A percentile compares a stretch with the other conserved stretches of the same genome.
These are phyloP conservation scores for Aspergillus quadricinctus DNA, from an alignment of 2,329 filamentous ascomycete species.

Conservation along the genomic window DNA sequence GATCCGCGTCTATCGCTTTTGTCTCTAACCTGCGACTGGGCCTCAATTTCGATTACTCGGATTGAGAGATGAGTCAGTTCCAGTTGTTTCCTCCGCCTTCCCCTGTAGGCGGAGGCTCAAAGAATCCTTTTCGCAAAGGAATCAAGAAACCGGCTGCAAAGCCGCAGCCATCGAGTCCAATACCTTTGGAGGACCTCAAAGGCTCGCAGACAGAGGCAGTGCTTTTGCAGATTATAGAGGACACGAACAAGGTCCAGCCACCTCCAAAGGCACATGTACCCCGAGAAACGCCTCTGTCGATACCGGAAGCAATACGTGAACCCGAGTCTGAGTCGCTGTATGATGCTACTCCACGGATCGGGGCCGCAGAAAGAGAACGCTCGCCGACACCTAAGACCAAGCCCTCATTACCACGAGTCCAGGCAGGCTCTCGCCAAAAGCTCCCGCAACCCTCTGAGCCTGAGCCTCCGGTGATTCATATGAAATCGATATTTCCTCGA, in stretches of 20 bases:
- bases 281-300: constrained; percentile 14
- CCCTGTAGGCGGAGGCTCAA: constrained; percentile 23
- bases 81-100: constrained; percentile 39
- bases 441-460: constrained; percentile 21
- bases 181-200: constrained; percentile 28
- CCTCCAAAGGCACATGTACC: constrained; percentile 19
- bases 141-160: constrained; percentile 20
- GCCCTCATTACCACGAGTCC: constrained; percentile 8
- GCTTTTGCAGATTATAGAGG: constrained; percentile 36
- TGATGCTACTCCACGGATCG: constrained; percentile 9
- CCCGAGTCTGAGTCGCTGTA: constrained; percentile 14
- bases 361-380: constrained; percentile 2
- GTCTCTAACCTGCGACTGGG: neutral
- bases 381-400: neutral
- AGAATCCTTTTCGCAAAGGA: constrained; percentile 32
- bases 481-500: constrained; percentile 44
- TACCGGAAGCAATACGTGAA: constrained; percentile 8
- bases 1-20: neutral
- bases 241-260: constrained; percentile 27
- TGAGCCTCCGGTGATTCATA: constrained; percentile 32
- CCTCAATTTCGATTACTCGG: neutral
- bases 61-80: constrained; percentile 31
- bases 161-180: constrained; percentile 21
- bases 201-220: constrained; percentile 31
- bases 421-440: constrained; percentile 12